These are phyloP conservation scores for Knoxia roxburghii DNA, from an alignment of 257 asterid genomes.

Conservation along the genomic window DNA sequence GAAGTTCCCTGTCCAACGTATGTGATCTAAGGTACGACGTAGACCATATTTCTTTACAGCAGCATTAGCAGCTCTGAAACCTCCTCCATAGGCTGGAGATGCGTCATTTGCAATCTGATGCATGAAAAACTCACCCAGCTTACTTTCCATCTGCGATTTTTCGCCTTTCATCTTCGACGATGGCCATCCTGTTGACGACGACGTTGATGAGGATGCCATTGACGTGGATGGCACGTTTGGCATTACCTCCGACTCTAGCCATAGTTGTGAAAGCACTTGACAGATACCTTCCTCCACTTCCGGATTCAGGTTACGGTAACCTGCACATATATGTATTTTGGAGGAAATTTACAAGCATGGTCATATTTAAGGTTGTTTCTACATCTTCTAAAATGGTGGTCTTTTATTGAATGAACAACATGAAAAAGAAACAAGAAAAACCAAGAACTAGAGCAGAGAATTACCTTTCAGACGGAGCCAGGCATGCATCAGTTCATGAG, in stretches of 20 bases:
- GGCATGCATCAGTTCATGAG: slow-evolving; percentile 97
- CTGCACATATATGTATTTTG: slow-evolving; percentile 42
- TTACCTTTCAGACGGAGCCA: slow-evolving; percentile 93
- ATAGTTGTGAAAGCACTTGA: slow-evolving; percentile 83
- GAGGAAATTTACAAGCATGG: neutral
- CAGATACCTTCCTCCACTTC: slow-evolving; percentile 97
- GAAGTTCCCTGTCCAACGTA: slow-evolving; percentile 52
- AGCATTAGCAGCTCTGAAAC: slow-evolving; percentile 71
- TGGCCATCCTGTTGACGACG: slow-evolving; percentile 38
- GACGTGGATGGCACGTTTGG: slow-evolving; percentile 51
- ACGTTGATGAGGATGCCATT: slow-evolving; percentile 31
- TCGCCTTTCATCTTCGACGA: slow-evolving; percentile 56
- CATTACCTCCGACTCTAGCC: slow-evolving; percentile 85
- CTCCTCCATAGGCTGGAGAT: slow-evolving; percentile 91
- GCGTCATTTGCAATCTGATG: slow-evolving; percentile 84
- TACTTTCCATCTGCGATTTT: slow-evolving; percentile 59
- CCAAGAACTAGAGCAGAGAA: neutral
- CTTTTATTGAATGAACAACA: too few relatives aligned
- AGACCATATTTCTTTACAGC: slow-evolving; percentile 79
- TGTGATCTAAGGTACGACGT: slow-evolving; percentile 70
- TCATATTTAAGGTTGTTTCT: too few relatives aligned
- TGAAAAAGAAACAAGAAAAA: neutral
- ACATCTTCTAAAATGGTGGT: too few relatives aligned
- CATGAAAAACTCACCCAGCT: slow-evolving; percentile 83
- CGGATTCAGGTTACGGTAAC: slow-evolving; percentile 59